These are phyloP conservation scores for Micractinium sp. DNA, from an alignment of 139 green algal species.

Conservation along the genomic window DNA sequence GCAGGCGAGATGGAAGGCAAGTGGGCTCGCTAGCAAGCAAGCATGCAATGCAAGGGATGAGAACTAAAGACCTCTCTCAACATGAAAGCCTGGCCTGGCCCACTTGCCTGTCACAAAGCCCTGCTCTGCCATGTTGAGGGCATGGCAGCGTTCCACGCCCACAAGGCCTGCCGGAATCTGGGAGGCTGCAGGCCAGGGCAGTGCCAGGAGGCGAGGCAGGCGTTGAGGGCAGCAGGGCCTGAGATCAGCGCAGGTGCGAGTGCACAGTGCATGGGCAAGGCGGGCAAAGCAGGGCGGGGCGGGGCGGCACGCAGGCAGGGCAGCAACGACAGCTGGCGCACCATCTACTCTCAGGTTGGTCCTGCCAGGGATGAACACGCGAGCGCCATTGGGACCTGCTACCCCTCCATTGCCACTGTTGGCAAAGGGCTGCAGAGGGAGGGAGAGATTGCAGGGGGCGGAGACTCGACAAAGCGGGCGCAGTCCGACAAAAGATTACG, in stretches of 20 bases:
- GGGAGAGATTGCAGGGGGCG: neutral
- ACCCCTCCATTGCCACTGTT: no score
- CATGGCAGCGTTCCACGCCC: neutral
- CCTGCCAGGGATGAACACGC: neutral
- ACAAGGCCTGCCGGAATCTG: neutral
- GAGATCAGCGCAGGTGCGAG: neutral
- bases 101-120: conserved; percentile 10
- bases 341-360: no score
- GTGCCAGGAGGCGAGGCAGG: neutral
- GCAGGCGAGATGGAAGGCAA: no score
- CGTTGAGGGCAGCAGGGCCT: neutral
- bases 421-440: neutral
- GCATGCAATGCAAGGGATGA: neutral
- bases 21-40: neutral
- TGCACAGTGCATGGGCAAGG: neutral
- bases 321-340: no score
- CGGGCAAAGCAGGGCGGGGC: neutral
- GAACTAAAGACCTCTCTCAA: neutral
- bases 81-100: neutral
- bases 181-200: neutral
- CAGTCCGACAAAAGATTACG: neutral
- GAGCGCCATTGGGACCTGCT: neutral
- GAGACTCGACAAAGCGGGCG: no score
- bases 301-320: no score
- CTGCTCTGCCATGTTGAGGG: neutral